These are phyloP conservation scores for Lachancea sp. DNA, from an alignment of 805 yeast genomes.

Conservation along the genomic window DNA sequence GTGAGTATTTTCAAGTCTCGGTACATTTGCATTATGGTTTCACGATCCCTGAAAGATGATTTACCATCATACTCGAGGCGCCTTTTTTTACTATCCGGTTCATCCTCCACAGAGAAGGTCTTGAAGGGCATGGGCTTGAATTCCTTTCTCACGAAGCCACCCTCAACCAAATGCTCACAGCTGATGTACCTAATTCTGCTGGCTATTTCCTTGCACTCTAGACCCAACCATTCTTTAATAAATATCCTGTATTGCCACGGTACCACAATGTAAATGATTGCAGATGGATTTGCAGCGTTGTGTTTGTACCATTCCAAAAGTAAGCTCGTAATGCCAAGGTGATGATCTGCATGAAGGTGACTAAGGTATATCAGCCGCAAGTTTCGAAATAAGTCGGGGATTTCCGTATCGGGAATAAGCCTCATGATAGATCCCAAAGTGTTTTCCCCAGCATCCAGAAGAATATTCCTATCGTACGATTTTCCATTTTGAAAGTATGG, in stretches of 20 bases:
- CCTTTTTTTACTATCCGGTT: constrained; percentile 12
- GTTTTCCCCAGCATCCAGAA: constrained; percentile 95
- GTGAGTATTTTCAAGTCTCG: constrained; percentile 38
- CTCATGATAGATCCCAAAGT: constrained; percentile 70
- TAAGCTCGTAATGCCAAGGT: constrained; percentile 71
- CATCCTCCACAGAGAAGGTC: constrained; percentile 14
- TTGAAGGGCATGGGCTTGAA: constrained; percentile 28
- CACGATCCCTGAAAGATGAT: constrained; percentile 25
- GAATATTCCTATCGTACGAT: constrained; percentile 38
- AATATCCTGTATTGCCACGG: constrained; percentile 74
- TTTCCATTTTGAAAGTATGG: constrained; percentile 39
- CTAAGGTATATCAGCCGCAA: constrained; percentile 63
- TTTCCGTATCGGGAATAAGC: constrained; percentile 45
- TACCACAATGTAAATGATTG: constrained; percentile 50
- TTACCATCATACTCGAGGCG: constrained; percentile 23
- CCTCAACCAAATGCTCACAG: constrained; percentile 51
- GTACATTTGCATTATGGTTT: constrained; percentile 34
- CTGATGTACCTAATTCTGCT: constrained; percentile 46
- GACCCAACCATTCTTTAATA: constrained; percentile 57
- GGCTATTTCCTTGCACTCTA: constrained; percentile 41
- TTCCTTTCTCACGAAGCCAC: constrained; percentile 31
- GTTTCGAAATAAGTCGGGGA: constrained; percentile 47
- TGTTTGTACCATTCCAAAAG: constrained; percentile 58
- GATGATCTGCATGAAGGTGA: constrained; percentile 97
- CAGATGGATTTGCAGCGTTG: constrained; percentile 34